Conservation (phyloP, 179 eudicot species). For the Drosera spatulata region DNA sequence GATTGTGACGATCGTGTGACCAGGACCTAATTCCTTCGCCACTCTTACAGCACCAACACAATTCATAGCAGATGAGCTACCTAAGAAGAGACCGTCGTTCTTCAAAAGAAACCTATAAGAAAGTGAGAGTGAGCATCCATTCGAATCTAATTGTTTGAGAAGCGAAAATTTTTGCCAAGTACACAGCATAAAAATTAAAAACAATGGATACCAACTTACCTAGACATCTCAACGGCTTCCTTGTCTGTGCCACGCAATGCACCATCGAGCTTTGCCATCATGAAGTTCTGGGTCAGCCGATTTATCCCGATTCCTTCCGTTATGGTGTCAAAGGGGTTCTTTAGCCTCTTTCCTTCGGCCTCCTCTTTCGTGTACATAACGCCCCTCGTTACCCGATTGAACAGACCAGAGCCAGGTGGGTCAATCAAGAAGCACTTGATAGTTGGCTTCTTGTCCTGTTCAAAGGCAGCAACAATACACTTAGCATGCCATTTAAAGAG, state of each 20-base stretch:
- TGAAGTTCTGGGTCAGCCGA: conserved; percentile 73
- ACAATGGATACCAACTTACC: conserved; percentile 26
- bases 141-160: too few relatives aligned
- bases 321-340: conserved; percentile 87
- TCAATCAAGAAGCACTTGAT: conserved; percentile 77
- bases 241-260: conserved; percentile 84
- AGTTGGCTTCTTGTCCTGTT: conserved; percentile 59
- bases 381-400: conserved; percentile 86
- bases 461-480: not conserved
- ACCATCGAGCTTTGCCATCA: conserved; percentile 81
- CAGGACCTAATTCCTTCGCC: conserved; percentile 71
- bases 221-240: conserved; percentile 98
- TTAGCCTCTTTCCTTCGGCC: conserved; percentile 88
- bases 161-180: too few relatives aligned
- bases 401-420: conserved; percentile 96
- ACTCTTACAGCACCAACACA: conserved; percentile 89
- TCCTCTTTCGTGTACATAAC: conserved; percentile 96
- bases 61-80: conserved; percentile 97
- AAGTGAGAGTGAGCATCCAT: too few relatives aligned
- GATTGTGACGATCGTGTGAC: conserved; percentile 82
- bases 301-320: conserved; percentile 97
- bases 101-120: conserved; percentile 65
- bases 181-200: too few relatives aligned
- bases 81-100: conserved; percentile 85
- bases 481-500: not conserved